These are phyloP conservation scores for Mycena latifolia DNA, from an alignment of 768 basidiomycete genomes.

Conservation along the genomic window DNA sequence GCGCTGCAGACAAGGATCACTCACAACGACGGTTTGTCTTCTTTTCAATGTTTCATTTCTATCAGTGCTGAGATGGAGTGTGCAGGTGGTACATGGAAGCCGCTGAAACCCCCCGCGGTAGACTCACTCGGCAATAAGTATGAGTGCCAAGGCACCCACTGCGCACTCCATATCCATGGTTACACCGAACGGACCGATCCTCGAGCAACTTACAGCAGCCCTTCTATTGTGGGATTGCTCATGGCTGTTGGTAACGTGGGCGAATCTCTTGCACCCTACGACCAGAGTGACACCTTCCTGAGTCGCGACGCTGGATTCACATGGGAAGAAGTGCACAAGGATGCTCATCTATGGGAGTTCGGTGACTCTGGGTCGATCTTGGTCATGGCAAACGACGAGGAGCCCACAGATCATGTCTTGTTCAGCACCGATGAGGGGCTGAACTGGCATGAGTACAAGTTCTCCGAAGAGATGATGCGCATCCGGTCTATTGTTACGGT, in stretches of 20 bases:
- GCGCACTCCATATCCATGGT: slow-evolving; percentile 92
- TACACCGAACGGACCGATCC: slow-evolving; percentile 95
- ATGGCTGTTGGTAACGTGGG: slow-evolving; percentile 99
- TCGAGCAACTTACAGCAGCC: slow-evolving; percentile 93
- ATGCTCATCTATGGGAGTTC: slow-evolving; percentile 97
- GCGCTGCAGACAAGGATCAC: slow-evolving; percentile 89
- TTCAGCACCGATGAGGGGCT: slow-evolving; percentile 93
- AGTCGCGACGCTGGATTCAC: slow-evolving; percentile 97
- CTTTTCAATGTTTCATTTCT: background rate
- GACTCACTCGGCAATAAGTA: slow-evolving; percentile 86
- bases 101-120: slow-evolving; percentile 74
- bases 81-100: slow-evolving; percentile 89
- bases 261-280: slow-evolving; percentile 81
- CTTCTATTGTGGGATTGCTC: slow-evolving; percentile 91
- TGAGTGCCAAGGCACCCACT: slow-evolving; percentile 75
- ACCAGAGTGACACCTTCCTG: slow-evolving; percentile 94
- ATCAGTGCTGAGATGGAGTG: slow-evolving; percentile 16
- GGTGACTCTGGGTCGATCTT: slow-evolving; percentile 97
- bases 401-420: slow-evolving; percentile 88
- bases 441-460: slow-evolving; percentile 90
- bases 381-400: slow-evolving; percentile 95
- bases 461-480: slow-evolving; percentile 79
- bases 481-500: slow-evolving; percentile 88
- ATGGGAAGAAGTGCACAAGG: slow-evolving; percentile 99
- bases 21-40: slow-evolving; percentile 89